These are phyloP conservation scores for Globisporangium carolinianum DNA, from an alignment of 352 stramenopile species.

Conservation along the genomic window DNA sequence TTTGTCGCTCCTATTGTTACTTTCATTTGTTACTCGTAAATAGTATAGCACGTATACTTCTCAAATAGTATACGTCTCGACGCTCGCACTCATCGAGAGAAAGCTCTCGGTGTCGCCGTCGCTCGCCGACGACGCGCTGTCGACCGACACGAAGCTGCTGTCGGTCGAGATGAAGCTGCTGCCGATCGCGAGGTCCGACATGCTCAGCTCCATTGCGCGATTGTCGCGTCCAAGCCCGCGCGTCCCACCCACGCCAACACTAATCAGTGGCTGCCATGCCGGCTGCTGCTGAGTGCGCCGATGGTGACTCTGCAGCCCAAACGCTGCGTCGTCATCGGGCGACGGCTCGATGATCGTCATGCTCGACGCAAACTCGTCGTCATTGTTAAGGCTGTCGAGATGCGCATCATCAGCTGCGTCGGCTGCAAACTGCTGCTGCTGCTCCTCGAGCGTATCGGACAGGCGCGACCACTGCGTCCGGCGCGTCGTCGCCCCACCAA, in stretches of 20 bases:
- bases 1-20: no score
- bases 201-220: constrained; percentile 8
- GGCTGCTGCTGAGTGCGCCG: constrained; percentile 18
- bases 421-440: constrained; percentile 30
- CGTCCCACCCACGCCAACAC: background rate
- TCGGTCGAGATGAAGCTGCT: constrained; percentile 2
- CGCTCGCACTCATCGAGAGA: constrained; percentile 14
- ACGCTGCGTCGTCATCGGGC: constrained; percentile 9
- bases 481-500: background rate
- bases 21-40: no score
- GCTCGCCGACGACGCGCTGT: constrained; percentile 1
- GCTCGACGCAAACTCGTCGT: constrained; percentile 39
- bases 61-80: constrained; percentile 62
- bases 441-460: constrained; percentile 35
- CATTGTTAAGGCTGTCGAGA: constrained; percentile 5
- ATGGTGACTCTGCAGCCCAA: constrained; percentile 3
- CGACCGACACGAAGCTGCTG: constrained; percentile 4
- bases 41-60: background rate
- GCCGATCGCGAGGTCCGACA: constrained; percentile 15
- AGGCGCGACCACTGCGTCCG: constrained; percentile 16
- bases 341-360: constrained; percentile 30
- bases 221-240: background rate
- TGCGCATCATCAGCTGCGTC: constrained; percentile 15
- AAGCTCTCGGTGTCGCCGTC: background rate
- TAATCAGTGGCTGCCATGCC: constrained; percentile 7